A percentile compares a stretch with the other conserved stretches of the same genome.
phyloP scores from a whole-genome alignment of 495 filamentous ascomycete genomes.

The Saxispiralis lemnorum region DNA sequence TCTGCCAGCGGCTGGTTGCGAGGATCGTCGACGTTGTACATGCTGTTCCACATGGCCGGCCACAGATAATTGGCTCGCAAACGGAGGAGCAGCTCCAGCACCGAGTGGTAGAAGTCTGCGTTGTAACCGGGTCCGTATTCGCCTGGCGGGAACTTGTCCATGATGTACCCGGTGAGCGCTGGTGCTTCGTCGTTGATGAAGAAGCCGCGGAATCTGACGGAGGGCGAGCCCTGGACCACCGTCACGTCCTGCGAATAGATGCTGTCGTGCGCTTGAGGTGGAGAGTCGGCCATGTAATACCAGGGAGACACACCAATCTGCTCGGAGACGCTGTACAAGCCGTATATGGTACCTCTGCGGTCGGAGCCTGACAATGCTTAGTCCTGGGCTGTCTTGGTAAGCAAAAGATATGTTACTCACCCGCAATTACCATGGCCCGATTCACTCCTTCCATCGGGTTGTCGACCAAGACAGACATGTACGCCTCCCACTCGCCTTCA shows the following conservation, averaged over 20 bases:
- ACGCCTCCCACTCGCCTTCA: constrained; percentile 53
- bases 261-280: constrained; percentile 32
- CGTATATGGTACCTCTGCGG: constrained; percentile 52
- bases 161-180: constrained; percentile 51
- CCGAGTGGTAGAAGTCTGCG: constrained; percentile 44
- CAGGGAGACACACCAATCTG: constrained; percentile 63
- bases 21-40: constrained; percentile 54
- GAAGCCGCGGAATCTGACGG: constrained; percentile 58
- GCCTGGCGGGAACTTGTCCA: constrained; percentile 31
- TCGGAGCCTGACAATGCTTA: constrained; percentile 31
- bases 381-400: not conserved
- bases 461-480: constrained; percentile 39
- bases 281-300: constrained; percentile 61
- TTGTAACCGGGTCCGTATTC: constrained; percentile 43
- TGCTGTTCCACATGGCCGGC: constrained; percentile 52
- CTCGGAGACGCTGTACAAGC: constrained; percentile 56
- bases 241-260: constrained; percentile 37
- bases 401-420: constrained; percentile 8
- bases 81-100: constrained; percentile 56
- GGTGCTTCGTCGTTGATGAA: constrained; percentile 70
- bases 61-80: constrained; percentile 58
- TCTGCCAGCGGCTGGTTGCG: constrained; percentile 51
- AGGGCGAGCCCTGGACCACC: constrained; percentile 43
- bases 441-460: constrained; percentile 39
- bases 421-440: constrained; percentile 49